Percentiles rank a stretch among this genome's conserved stretches.
Conservation (phyloP, 2,329 filamentous ascomycete species). For the Fusarium torulosum region DNA sequence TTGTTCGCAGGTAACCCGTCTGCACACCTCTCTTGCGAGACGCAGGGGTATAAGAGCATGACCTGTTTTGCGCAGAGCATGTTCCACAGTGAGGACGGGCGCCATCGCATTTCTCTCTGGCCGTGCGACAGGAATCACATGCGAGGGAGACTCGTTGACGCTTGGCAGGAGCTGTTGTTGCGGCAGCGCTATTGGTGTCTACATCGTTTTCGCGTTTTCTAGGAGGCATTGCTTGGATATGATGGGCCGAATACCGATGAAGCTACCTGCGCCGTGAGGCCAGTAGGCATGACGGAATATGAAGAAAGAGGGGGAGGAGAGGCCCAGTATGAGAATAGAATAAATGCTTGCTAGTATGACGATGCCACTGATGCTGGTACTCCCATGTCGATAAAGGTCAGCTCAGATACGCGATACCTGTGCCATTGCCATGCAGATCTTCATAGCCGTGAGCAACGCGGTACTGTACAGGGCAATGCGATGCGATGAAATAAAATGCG, state of each 20-base stretch:
- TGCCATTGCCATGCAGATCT: conserved; percentile 34
- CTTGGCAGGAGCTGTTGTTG: conserved; percentile 57
- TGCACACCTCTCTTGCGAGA: conserved; percentile 83
- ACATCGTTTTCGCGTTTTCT: conserved; percentile 53
- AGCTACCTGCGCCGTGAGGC: conserved; percentile 43
- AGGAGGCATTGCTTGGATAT: conserved; percentile 54
- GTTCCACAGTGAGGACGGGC: conserved; percentile 74
- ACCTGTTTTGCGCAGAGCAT: conserved; percentile 71
- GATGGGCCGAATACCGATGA: conserved; percentile 22
- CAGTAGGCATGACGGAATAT: conserved; percentile 44
- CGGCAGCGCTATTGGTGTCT: conserved; percentile 43
- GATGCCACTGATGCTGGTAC: conserved; percentile 3
- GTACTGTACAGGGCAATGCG: conserved; percentile 5
- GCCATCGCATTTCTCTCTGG: conserved; percentile 80
- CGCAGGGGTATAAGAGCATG: conserved; percentile 78
- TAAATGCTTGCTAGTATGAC: conserved; percentile 35
- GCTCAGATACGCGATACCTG: conserved; percentile 28
- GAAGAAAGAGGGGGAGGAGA: conserved; percentile 4
- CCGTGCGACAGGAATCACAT: conserved; percentile 75
- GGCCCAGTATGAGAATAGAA: conserved; percentile 4
- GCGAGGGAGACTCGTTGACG: conserved; percentile 75
- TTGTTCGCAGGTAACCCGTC: conserved; percentile 81
- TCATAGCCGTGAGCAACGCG: conserved; percentile 19
- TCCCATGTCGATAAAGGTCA: conserved; percentile 43
- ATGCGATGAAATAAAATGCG: conserved; percentile 20